phyloP scores from a whole-genome alignment of 805 yeast genomes.

The Sugiyamaella lignohabitans region DNA sequence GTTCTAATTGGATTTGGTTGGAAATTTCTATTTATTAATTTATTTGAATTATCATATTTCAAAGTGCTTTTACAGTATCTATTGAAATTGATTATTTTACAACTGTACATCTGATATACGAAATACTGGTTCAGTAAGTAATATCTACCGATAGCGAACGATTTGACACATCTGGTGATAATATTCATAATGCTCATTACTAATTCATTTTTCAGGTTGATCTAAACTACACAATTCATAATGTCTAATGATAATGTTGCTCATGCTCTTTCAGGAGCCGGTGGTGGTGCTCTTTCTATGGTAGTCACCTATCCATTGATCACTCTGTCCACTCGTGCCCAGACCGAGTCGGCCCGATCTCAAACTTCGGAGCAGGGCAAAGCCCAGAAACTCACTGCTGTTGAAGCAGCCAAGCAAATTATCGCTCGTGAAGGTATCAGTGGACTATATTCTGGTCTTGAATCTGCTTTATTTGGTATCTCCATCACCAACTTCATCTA shows the following conservation, averaged over 20 bases:
- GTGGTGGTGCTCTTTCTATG: slow-evolving; percentile 86
- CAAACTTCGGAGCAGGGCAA: slow-evolving; percentile 23
- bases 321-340: slow-evolving; percentile 82
- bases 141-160: too few species aligned
- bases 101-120: too few species aligned
- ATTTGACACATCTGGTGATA: too few species aligned
- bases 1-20: too few species aligned
- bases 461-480: slow-evolving; percentile 81
- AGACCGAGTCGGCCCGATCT: slow-evolving; percentile 44
- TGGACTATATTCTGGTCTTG: slow-evolving; percentile 80
- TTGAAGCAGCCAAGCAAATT: slow-evolving; percentile 42
- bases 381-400: slow-evolving; percentile 20
- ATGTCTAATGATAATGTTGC: slow-evolving; percentile 44
- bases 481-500: slow-evolving; percentile 81
- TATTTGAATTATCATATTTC: too few species aligned
- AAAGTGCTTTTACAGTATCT: too few species aligned
- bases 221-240: too few species aligned
- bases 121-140: too few species aligned
- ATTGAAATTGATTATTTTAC: too few species aligned
- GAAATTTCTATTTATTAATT: too few species aligned
- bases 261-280: slow-evolving; percentile 92
- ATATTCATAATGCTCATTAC: too few species aligned
- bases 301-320: slow-evolving; percentile 84
- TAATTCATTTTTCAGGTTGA: too few species aligned
- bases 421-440: slow-evolving; percentile 52